These are phyloP conservation scores for Saturnispora quitensis DNA, from an alignment of 805 yeast species.

Conservation along the genomic window DNA sequence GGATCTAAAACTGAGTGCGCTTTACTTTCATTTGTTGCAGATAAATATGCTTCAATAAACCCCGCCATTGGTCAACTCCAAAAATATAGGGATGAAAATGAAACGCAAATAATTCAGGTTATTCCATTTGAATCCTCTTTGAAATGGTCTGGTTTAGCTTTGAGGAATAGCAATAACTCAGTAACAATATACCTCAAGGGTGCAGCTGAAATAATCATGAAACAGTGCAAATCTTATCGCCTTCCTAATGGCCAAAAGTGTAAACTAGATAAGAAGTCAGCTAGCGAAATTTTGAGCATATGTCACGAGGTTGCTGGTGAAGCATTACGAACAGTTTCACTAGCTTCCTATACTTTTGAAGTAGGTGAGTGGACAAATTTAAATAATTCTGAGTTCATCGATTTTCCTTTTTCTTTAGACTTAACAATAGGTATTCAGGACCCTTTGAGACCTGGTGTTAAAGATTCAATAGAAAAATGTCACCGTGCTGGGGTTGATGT, in stretches of 20 bases:
- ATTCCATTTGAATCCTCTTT: constrained; percentile 89
- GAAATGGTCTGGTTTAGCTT: constrained; percentile 85
- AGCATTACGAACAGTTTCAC: constrained; percentile 83
- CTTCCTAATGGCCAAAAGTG: constrained; percentile 2
- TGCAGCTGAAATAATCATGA: constrained; percentile 82
- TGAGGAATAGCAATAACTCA: constrained; percentile 33
- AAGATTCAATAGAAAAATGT: constrained; percentile 82
- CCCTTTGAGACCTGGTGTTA: constrained; percentile 85
- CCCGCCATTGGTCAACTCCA: constrained; percentile 31
- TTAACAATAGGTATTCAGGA: constrained; percentile 89
- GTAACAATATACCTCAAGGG: constrained; percentile 76
- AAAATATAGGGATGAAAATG: constrained; percentile 30
- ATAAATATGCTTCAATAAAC: constrained; percentile 39
- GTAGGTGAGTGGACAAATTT: constrained; percentile 36
- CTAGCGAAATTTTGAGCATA: constrained; percentile 16
- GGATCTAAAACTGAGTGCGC: constrained; percentile 97
- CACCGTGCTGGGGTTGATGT: constrained; percentile 88
- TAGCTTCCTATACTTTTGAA: constrained; percentile 68
- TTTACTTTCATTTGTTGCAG: constrained; percentile 56
- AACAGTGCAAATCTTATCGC: constrained; percentile 37
- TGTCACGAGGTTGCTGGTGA: constrained; percentile 52
- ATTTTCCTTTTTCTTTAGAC: constrained; percentile 41
- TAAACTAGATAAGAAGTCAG: not conserved
- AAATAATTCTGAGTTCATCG: constrained; percentile 4
- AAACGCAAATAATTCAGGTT: constrained; percentile 47